phyloP scores from a whole-genome alignment of 441 rosid species.

The Cnidoscolus chayamansa region DNA sequence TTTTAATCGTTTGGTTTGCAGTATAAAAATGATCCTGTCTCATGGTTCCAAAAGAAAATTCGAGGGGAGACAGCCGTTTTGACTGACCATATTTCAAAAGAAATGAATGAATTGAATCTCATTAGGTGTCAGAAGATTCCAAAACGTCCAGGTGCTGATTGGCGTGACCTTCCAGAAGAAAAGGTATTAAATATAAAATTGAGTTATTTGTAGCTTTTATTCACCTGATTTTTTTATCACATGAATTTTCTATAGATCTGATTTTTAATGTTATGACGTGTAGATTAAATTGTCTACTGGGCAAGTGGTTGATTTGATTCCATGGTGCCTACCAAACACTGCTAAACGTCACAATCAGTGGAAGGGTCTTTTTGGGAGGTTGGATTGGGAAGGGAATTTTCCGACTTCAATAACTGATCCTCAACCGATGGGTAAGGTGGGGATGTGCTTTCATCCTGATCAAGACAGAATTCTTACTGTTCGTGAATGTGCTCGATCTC shows the following conservation, averaged over 20 bases:
- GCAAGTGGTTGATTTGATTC: conserved; percentile 42
- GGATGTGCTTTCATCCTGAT: no score
- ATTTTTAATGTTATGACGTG: no score
- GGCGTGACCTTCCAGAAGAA: conserved; percentile 53
- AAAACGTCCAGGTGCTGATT: no score
- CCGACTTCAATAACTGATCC: no score
- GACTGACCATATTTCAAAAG: conserved; percentile 74
- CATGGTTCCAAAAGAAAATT: conserved; percentile 27
- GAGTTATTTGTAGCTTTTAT: conserved; percentile 31
- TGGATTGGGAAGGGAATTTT: conserved; percentile 51
- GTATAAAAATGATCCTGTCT: no score
- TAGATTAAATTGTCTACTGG: no score
- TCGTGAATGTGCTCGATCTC: no score
- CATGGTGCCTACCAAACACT: conserved; percentile 77
- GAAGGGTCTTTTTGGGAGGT: conserved; percentile 91
- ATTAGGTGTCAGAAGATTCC: no score
- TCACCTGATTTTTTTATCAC: background rate
- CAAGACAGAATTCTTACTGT: no score
- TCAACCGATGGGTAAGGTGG: no score
- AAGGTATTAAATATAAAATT: conserved; percentile 39
- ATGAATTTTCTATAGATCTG: conserved; percentile 17
- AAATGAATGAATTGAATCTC: conserved; percentile 69
- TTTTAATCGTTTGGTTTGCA: no score
- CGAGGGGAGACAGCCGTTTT: conserved; percentile 47
- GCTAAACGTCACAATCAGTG: conserved; percentile 73